Conservation (phyloP, 768 basidiomycete genomes). For the Xerocomus spinulosus region DNA sequence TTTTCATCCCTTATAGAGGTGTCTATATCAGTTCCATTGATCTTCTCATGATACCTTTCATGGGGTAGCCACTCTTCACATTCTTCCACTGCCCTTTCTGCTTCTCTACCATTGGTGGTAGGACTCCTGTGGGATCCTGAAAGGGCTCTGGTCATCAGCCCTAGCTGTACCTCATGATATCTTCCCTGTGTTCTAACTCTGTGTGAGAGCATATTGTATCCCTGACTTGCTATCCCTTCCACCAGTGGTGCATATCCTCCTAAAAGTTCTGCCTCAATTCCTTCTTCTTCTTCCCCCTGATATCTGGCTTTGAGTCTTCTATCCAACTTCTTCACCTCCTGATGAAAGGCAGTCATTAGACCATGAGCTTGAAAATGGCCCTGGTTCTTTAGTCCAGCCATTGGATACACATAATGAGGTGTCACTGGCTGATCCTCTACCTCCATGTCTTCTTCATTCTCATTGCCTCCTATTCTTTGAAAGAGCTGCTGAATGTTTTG, state of each 20-base stretch:
- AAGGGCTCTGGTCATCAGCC: background rate
- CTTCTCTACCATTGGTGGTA: background rate
- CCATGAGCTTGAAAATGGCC: background rate
- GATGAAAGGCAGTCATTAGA: background rate
- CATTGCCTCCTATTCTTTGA: background rate
- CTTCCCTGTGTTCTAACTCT: background rate
- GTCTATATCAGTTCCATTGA: background rate
- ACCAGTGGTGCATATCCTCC: no score
- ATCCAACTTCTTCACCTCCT: background rate
- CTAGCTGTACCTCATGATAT: background rate
- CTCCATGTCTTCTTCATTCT: background rate
- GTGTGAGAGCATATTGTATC: background rate
- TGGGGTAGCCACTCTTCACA: background rate
- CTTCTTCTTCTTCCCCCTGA: no score
- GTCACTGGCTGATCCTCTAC: background rate
- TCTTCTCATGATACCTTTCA: background rate
- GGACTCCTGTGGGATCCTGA: background rate
- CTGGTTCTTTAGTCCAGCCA: background rate
- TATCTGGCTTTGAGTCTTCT: no score
- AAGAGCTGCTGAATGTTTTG: background rate
- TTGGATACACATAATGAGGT: background rate
- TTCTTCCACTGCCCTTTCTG: background rate
- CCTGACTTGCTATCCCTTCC: background rate
- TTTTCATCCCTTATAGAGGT: background rate
- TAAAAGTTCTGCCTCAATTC: no score